Conservation (phyloP, 371 early-diverging fungal species). For the Rhizopus delemar region DNA sequence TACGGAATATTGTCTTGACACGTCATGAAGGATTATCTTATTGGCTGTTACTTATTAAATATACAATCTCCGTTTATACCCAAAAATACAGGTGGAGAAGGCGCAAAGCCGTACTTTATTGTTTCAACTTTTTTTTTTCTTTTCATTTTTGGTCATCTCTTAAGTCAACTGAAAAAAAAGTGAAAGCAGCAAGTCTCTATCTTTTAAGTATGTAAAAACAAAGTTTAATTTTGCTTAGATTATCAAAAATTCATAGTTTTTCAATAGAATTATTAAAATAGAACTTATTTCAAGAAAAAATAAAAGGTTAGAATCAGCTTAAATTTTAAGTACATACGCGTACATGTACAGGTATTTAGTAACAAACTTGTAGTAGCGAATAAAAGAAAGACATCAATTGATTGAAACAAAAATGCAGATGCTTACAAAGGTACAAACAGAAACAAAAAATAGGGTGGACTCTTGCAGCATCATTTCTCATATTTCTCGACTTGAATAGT, state of each 20-base stretch:
- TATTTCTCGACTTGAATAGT: conserved; percentile 51
- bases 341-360: neutral
- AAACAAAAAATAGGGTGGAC: neutral
- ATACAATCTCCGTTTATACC: too few relatives aligned
- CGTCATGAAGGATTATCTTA: too few relatives aligned
- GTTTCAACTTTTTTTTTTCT: neutral
- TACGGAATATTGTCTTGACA: too few relatives aligned
- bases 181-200: neutral
- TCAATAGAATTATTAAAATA: too few relatives aligned
- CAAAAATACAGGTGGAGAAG: too few relatives aligned
- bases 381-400: neutral
- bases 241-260: too few relatives aligned
- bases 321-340: too few relatives aligned
- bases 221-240: too few relatives aligned
- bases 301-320: neutral
- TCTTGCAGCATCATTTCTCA: neutral
- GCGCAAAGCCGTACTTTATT: too few relatives aligned
- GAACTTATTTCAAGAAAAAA: neutral
- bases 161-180: neutral
- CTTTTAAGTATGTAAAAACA: too few relatives aligned
- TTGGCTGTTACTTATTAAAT: too few relatives aligned
- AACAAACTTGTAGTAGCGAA: neutral
- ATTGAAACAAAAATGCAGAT: conserved; percentile 68
- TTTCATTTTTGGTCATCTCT: neutral
- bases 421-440: conserved; percentile 72